Percentiles rank a stretch among this genome's conserved stretches.
These are phyloP conservation scores for Phytophthora sojae DNA, from an alignment of 352 stramenopile species.

Conservation along the genomic window DNA sequence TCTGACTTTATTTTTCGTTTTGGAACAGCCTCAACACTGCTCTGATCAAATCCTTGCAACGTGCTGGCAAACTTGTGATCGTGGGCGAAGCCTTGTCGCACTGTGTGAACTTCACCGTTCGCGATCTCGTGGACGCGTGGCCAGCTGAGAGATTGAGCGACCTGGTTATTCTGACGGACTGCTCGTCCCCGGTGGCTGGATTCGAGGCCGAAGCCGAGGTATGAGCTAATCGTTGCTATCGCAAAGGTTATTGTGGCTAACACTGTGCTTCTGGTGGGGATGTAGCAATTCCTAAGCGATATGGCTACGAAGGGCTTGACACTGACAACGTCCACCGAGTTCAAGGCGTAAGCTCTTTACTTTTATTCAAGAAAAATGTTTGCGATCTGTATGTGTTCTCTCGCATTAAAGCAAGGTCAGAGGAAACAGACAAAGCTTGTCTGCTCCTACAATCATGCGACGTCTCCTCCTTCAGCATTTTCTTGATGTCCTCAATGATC, in stretches of 20 bases:
- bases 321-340: slow-evolving; percentile 51
- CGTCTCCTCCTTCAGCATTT: no score
- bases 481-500: no score
- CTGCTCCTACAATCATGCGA: no score
- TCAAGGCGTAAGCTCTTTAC: slow-evolving; percentile 16
- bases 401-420: no score
- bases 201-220: slow-evolving; percentile 64
- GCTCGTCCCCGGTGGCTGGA: slow-evolving; percentile 63
- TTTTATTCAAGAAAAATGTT: not conserved
- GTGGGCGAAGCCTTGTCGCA: slow-evolving; percentile 95
- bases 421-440: no score
- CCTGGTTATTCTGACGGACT: slow-evolving; percentile 72
- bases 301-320: slow-evolving; percentile 61
- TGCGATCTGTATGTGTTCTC: not conserved
- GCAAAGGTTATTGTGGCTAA: not conserved
- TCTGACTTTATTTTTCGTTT: not conserved
- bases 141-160: slow-evolving; percentile 58
- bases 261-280: not conserved
- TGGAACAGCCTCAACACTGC: slow-evolving; percentile 70
- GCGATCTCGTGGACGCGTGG: slow-evolving; percentile 92
- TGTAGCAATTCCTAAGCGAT: slow-evolving; percentile 56
- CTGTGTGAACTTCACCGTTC: slow-evolving; percentile 96
- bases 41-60: slow-evolving; percentile 86
- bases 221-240: not conserved
- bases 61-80: slow-evolving; percentile 80